Base-by-base conservation (phyloP, 108 stramenopile genomes). In the Pseudonitzschia pungens region DNA sequence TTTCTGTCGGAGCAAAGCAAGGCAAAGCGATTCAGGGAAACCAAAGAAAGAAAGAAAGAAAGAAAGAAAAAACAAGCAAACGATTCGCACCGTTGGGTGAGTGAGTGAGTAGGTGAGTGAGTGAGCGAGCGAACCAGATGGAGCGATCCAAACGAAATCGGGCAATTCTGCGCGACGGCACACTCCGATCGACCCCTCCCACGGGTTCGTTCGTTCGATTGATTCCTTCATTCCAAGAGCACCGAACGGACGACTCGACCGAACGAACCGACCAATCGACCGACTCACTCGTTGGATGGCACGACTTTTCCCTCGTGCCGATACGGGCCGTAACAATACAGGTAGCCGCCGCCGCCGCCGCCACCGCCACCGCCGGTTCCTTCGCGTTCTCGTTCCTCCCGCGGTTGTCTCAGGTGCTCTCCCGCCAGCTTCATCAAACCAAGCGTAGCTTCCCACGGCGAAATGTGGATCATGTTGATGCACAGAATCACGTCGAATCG, bases 391-490 rank as follows among this genome's bases (percentile, higher is more conserved):
- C n/a, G n/a, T 8, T 27, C 29, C 15, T 58, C 22, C 10, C 3
- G 2, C 20, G 50, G 50, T 14, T 58, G 26, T 15, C 24, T 21
- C 29, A 62, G 29, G 9, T 40, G 45, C 63, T 78, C 70, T 5
- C 73, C 77, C 4, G 90, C 86, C 33, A 81, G 53, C 58, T 85
- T 79, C 86, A 95, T 80, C 56, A 95, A 68, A 12, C 92, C 94
- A 31, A 86, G 21, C 2, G 92, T 95, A 4, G 92, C 94, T 40
- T 74, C 72, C 92, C 92, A 95, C 3, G 94, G 92, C 11, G 88
- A 81, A 31, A 95, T 93, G 74, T 95, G 94, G 44, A 93, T 90
- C 92, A 95, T 91, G 70, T 95, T 95, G 68, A 91, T 90, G 65
- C 82, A 84, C 28, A 85, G 42, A 15, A 91, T 82, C 9, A 91